Percentiles rank a stretch among this genome's conserved stretches.
Conservation (phyloP, 164 flowering plant species). For the Annona squamosa region DNA sequence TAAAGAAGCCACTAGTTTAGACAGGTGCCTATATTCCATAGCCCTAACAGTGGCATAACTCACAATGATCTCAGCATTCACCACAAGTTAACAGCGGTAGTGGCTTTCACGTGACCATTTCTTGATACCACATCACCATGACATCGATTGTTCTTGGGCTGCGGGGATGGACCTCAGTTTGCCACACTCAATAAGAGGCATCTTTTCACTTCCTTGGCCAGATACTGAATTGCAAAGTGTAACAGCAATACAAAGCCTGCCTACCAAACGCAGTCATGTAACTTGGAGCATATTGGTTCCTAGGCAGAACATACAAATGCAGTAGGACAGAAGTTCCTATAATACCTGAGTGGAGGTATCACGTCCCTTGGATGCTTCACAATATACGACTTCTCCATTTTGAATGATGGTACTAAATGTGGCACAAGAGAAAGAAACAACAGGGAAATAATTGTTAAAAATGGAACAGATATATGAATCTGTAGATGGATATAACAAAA, state of each 20-base stretch:
- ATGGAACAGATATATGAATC: background rate
- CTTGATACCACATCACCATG: no score
- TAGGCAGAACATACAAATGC: background rate
- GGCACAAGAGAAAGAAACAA: background rate
- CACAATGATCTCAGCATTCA: no score
- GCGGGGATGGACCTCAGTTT: no score
- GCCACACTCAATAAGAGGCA: no score
- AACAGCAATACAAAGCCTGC: background rate
- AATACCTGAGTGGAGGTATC: constrained; percentile 37
- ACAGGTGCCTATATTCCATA: no score
- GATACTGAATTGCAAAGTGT: no score
- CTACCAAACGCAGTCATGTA: background rate
- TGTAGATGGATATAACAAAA: background rate
- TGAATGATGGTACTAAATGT: constrained; percentile 41
- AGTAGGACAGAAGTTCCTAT: background rate
- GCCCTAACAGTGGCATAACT: no score
- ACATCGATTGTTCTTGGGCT: no score
- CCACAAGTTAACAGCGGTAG: no score
- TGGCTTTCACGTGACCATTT: no score
- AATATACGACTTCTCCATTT: constrained; percentile 42
- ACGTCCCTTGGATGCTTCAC: constrained; percentile 25
- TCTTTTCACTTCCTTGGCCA: no score
- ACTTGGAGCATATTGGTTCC: background rate
- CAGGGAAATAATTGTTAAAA: background rate
- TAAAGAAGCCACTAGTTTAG: no score